These are phyloP conservation scores for Corrigiola litoralis DNA, from an alignment of 179 eudicot genomes.

Conservation along the genomic window DNA sequence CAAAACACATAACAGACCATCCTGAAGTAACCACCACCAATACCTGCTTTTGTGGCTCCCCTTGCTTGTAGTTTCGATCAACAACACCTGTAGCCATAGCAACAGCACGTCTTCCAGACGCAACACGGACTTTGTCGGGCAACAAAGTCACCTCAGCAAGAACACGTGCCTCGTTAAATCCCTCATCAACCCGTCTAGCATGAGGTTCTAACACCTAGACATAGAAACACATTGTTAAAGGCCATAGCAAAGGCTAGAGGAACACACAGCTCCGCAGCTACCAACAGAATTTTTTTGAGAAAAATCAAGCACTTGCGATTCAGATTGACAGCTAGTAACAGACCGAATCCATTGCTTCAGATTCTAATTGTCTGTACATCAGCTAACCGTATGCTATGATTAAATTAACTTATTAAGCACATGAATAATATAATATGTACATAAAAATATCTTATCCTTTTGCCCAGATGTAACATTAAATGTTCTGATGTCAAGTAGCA, in stretches of 20 bases:
- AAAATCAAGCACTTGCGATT: neutral
- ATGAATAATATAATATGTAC: neutral
- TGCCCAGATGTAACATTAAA: too few species aligned
- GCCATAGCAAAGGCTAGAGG: neutral
- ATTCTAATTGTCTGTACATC: too few species aligned
- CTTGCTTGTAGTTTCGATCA: conserved; percentile 57
- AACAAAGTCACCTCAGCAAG: conserved; percentile 75
- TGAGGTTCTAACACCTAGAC: conserved; percentile 89
- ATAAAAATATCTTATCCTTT: neutral
- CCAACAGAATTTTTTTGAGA: neutral
- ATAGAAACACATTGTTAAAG: conserved; percentile 6
- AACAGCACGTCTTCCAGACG: conserved; percentile 94
- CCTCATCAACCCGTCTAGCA: conserved; percentile 90
- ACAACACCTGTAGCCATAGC: conserved; percentile 95
- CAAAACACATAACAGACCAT: conserved; percentile 98
- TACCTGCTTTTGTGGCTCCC: conserved; percentile 81
- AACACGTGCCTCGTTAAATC: conserved; percentile 87
- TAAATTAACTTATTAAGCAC: neutral
- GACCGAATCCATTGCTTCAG: too few species aligned
- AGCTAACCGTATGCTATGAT: too few species aligned
- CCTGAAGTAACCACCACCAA: conserved; percentile 97
- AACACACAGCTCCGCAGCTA: neutral
- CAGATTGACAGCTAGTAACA: too few species aligned
- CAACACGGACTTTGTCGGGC: conserved; percentile 92
- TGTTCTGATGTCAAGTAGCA: neutral